Evolutionary conservation across 2,329 filamentous ascomycete species (phyloP).

Genomic region (Aaosphaeria pasadenensis): DNA sequence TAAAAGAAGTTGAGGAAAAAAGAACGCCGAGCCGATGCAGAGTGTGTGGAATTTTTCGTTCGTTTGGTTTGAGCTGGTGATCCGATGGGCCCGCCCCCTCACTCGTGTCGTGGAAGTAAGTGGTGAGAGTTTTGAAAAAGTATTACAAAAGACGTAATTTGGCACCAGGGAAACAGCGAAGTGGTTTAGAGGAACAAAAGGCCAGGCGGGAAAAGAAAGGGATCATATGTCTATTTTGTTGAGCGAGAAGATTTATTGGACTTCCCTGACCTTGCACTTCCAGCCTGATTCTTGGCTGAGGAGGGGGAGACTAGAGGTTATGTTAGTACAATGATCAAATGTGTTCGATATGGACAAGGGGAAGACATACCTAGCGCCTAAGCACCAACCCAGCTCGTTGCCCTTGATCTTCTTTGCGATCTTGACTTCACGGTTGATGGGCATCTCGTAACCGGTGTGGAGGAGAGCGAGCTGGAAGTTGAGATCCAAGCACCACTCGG

Average conservation of each 20-base stretch:
- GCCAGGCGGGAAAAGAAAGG: background rate
- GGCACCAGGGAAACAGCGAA: no score
- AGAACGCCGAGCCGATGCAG: no score
- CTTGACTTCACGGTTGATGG: conserved; percentile 90
- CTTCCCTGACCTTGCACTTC: conserved; percentile 80
- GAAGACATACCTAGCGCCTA: conserved; percentile 79
- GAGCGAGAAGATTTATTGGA: conserved; percentile 33
- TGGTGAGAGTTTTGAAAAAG: background rate
- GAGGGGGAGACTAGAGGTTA: conserved; percentile 67
- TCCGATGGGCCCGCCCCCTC: no score
- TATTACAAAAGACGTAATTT: no score
- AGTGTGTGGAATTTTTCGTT: no score
- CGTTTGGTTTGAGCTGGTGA: no score
- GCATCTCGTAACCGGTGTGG: conserved; percentile 97
- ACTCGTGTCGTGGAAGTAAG: no score
- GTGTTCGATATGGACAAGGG: background rate
- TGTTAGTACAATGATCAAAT: conserved; percentile 35
- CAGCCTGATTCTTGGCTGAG: conserved; percentile 80
- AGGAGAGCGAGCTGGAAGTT: conserved; percentile 94
- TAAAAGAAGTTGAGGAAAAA: no score
- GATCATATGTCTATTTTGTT: background rate
- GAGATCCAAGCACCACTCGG: conserved; percentile 90
- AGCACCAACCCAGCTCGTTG: conserved; percentile 96
- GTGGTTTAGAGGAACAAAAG: no score
- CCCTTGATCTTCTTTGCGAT: conserved; percentile 98